phyloP scores from a whole-genome alignment of 2,329 filamentous ascomycete genomes.

The Diplodia scrobiculata region DNA sequence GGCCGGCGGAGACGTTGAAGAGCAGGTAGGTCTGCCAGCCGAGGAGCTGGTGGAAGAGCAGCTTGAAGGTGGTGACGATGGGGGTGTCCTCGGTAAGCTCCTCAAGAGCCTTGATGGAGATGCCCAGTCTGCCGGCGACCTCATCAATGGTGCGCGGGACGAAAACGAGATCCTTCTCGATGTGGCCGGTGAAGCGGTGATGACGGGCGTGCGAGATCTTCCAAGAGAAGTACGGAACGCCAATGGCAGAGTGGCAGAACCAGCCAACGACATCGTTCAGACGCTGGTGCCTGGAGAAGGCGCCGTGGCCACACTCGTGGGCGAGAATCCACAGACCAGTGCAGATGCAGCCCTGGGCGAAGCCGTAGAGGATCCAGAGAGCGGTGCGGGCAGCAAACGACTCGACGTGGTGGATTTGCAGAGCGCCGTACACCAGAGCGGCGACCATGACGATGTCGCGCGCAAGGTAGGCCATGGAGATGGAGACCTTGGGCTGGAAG shows the following conservation, averaged over 20 bases:
- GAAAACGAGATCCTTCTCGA: slow-evolving; percentile 62
- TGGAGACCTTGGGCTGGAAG: slow-evolving; percentile 59
- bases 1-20: slow-evolving; percentile 50
- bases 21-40: slow-evolving; percentile 67
- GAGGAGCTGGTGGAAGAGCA: slow-evolving; percentile 64
- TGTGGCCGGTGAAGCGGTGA: slow-evolving; percentile 68
- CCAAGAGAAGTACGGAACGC: slow-evolving; percentile 74
- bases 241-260: slow-evolving; percentile 64
- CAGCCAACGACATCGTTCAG: slow-evolving; percentile 67
- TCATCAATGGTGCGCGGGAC: slow-evolving; percentile 37
- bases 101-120: slow-evolving; percentile 42
- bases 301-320: slow-evolving; percentile 71
- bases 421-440: slow-evolving; percentile 54
- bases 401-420: slow-evolving; percentile 57
- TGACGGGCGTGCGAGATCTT: slow-evolving; percentile 70
- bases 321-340: slow-evolving; percentile 71
- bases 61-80: slow-evolving; percentile 56
- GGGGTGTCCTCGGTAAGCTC: slow-evolving; percentile 61
- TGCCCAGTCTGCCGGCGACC: slow-evolving; percentile 22
- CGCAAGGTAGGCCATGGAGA: slow-evolving; percentile 51
- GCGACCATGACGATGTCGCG: slow-evolving; percentile 58
- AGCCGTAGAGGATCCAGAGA: slow-evolving; percentile 63
- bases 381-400: slow-evolving; percentile 49
- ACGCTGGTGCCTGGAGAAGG: slow-evolving; percentile 60
- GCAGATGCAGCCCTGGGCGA: slow-evolving; percentile 65